Percentiles rank a stretch among this genome's conserved stretches.
Evolutionary conservation across 2,329 filamentous ascomycete species (phyloP).

Genomic region (Talaromyces islandicus): DNA sequence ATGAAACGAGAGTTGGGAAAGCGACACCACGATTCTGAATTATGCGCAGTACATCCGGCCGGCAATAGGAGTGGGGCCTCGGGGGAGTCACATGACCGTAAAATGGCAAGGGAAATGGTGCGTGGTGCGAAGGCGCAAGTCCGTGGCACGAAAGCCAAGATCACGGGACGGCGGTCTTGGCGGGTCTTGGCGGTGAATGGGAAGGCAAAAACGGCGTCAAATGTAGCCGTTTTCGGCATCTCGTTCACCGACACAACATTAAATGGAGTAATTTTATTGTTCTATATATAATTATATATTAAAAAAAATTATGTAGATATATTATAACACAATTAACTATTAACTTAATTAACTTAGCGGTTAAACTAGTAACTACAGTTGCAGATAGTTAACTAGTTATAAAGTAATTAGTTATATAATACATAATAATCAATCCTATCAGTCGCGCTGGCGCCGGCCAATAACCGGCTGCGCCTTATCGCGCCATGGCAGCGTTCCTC

Average conservation of each 20-base stretch:
- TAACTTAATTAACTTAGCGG: no score
- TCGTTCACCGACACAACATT: constrained; percentile 2
- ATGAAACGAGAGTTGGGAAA: not conserved
- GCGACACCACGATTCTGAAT: not conserved
- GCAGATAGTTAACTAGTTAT: no score
- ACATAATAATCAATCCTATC: not conserved
- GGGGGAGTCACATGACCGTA: constrained; percentile 14
- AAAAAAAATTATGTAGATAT: no score
- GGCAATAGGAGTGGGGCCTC: no score
- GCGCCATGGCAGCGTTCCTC: not conserved
- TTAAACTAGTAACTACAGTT: no score
- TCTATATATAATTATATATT: no score
- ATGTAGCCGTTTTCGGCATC: constrained; percentile 3
- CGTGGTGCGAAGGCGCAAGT: not conserved
- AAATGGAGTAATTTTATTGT: no score
- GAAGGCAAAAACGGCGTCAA: constrained; percentile 15
- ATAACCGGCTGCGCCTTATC: not conserved
- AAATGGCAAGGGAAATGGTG: constrained; percentile 6
- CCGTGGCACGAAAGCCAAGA: constrained; percentile 5
- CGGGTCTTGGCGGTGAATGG: constrained; percentile 13
- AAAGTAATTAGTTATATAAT: not conserved
- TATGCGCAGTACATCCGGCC: not conserved
- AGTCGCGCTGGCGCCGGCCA: not conserved
- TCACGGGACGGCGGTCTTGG: constrained; percentile 3
- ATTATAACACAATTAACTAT: no score